Evolutionary conservation across 345 rosid genomes (phyloP).

Genomic region (Eucalyptus regnans): DNA sequence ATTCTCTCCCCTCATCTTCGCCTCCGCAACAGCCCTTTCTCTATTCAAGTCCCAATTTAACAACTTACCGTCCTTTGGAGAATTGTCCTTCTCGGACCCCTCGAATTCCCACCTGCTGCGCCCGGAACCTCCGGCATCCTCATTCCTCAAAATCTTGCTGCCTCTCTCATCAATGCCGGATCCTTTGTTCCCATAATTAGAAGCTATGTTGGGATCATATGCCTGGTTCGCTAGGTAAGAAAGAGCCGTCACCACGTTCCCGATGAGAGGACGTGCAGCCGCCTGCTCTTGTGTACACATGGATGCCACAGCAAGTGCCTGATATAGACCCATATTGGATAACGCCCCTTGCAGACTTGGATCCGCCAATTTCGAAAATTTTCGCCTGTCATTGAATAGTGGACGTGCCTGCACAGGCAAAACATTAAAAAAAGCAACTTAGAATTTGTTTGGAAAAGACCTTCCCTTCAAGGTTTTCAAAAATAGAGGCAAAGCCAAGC

Average conservation of each 20-base stretch:
- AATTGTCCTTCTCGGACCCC: too few relatives aligned
- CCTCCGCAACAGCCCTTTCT: not conserved
- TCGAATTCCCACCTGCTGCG: too few relatives aligned
- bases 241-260: conserved; percentile 87
- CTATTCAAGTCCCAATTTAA: conserved; percentile 58
- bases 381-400: conserved; percentile 69
- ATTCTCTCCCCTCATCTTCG: too few relatives aligned
- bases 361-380: conserved; percentile 67
- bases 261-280: conserved; percentile 80
- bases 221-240: conserved; percentile 74
- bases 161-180: conserved; percentile 12
- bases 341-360: conserved; percentile 55
- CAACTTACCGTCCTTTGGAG: conserved; percentile 6
- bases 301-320: conserved; percentile 89
- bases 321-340: conserved; percentile 79
- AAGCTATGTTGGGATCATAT: conserved; percentile 34
- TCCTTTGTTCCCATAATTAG: conserved; percentile 11
- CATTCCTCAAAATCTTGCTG: too few relatives aligned
- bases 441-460: too few relatives aligned
- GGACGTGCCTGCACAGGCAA: conserved; percentile 58
- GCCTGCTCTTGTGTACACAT: conserved; percentile 96
- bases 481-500: too few relatives aligned
- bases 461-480: too few relatives aligned
- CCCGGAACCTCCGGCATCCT: too few relatives aligned
- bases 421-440: too few relatives aligned